These are phyloP conservation scores for Glonium stellatum DNA, from an alignment of 495 filamentous ascomycete species.

Conservation along the genomic window DNA sequence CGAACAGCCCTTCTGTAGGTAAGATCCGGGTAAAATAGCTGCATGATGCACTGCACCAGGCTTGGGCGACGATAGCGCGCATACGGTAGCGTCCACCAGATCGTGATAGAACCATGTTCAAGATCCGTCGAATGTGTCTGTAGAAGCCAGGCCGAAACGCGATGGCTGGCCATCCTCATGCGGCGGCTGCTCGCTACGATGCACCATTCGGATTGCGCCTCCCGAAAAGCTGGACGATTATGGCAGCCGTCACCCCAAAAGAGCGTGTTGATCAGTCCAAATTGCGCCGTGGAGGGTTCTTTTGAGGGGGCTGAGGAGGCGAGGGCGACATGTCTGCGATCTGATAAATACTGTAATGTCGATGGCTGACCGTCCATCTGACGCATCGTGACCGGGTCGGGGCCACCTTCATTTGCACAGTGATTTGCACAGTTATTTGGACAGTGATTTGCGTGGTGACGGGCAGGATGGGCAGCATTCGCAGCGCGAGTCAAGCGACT, in stretches of 20 bases:
- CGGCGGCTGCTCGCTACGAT: neutral
- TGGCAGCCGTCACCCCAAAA: constrained; percentile 3
- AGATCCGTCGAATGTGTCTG: neutral
- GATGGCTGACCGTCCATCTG: neutral
- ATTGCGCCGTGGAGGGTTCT: neutral
- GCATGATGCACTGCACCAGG: neutral
- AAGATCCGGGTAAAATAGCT: neutral
- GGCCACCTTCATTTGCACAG: neutral
- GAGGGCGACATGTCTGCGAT: neutral
- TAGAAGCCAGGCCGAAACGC: neutral
- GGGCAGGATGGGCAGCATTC: neutral
- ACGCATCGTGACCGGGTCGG: neutral
- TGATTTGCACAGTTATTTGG: no score
- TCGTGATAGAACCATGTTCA: neutral
- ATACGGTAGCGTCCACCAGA: neutral
- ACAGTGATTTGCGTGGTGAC: no score
- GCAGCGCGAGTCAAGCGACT: neutral
- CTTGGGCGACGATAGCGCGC: neutral
- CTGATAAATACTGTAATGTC: neutral
- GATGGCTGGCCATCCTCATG: neutral
- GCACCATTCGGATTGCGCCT: neutral
- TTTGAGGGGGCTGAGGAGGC: no score
- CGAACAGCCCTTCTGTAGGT: neutral
- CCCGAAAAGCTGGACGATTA: neutral
- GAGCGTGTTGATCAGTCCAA: neutral